These are phyloP conservation scores for Exophiala spinifera DNA, from an alignment of 2,329 filamentous ascomycete species.

Conservation along the genomic window DNA sequence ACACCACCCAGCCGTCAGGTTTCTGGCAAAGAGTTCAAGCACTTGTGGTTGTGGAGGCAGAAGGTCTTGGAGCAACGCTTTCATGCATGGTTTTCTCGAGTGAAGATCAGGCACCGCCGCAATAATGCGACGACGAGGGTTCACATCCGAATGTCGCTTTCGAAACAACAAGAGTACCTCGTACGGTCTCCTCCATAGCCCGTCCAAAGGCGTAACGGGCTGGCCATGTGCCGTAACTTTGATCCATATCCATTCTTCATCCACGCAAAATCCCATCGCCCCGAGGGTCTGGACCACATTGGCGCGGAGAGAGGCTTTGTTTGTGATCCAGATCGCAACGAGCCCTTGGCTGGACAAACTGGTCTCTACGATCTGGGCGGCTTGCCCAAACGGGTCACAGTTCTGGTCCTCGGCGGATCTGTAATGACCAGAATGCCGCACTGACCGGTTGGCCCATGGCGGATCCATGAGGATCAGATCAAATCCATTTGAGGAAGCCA, in stretches of 20 bases:
- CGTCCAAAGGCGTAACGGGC: constrained; percentile 51
- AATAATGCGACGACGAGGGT: constrained; percentile 50
- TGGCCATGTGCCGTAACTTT: constrained; percentile 56
- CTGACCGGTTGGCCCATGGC: constrained; percentile 62
- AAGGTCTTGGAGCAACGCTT: constrained; percentile 50
- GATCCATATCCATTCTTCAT: constrained; percentile 64
- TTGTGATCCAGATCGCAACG: constrained; percentile 62
- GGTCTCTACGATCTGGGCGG: constrained; percentile 45
- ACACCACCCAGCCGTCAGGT: constrained; percentile 60
- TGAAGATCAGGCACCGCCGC: constrained; percentile 61
- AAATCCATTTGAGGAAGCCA: constrained; percentile 38
- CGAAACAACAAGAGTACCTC: constrained; percentile 56
- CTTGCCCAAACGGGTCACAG: constrained; percentile 31
- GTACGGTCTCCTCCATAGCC: constrained; percentile 59
- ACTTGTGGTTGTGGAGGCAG: constrained; percentile 43
- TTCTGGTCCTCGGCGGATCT: constrained; percentile 33
- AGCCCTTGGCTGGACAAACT: constrained; percentile 42
- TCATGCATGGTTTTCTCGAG: constrained; percentile 63
- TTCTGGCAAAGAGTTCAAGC: constrained; percentile 60
- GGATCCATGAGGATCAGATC: constrained; percentile 61
- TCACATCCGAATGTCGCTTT: constrained; percentile 21
- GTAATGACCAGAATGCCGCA: constrained; percentile 52
- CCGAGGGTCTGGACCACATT: constrained; percentile 49
- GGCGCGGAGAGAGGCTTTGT: constrained; percentile 50
- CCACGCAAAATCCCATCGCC: constrained; percentile 47